phyloP scores from a whole-genome alignment of 495 filamentous ascomycete species.

The Lasiosphaeriaceae sp. region DNA sequence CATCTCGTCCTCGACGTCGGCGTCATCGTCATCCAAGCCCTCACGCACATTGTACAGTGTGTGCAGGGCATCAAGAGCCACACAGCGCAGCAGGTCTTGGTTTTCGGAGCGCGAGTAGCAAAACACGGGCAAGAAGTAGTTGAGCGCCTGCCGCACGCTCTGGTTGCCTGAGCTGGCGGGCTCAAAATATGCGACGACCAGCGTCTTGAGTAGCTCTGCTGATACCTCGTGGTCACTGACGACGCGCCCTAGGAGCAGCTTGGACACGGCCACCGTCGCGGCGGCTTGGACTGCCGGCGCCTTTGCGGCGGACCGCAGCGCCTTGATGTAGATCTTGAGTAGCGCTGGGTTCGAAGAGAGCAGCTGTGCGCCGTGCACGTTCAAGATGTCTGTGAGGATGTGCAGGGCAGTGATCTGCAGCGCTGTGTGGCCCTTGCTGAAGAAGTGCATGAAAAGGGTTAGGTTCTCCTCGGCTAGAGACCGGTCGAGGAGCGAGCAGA shows the following conservation, averaged over 20 bases:
- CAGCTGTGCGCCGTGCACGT: conserved; percentile 76
- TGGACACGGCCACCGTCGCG: conserved; percentile 77
- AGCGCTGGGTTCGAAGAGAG: conserved; percentile 55
- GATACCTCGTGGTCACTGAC: conserved; percentile 52
- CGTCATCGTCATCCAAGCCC: conserved; percentile 69
- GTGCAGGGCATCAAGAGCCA: conserved; percentile 67
- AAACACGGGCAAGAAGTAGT: conserved; percentile 96
- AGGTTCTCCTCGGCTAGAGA: conserved; percentile 90
- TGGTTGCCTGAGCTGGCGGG: conserved; percentile 80
- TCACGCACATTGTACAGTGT: conserved; percentile 62
- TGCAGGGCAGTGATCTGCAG: conserved; percentile 87
- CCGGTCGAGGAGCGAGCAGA: conserved; percentile 88
- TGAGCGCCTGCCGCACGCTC: conserved; percentile 80
- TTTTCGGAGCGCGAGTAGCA: conserved; percentile 78
- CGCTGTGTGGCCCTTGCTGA: conserved; percentile 83
- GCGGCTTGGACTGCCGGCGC: conserved; percentile 72
- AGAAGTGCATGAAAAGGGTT: conserved; percentile 92
- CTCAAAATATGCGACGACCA: conserved; percentile 86
- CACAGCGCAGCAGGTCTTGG: conserved; percentile 68
- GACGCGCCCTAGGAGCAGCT: conserved; percentile 75
- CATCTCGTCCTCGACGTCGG: conserved; percentile 77
- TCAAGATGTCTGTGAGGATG: conserved; percentile 90
- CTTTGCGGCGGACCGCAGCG: conserved; percentile 64
- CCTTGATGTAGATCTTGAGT: conserved; percentile 72
- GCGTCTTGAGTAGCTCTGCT: conserved; percentile 71